Percentiles rank a stretch among this genome's conserved stretches.
These are phyloP conservation scores for Fraxinus xanthoxyloides DNA, from an alignment of 305 asterid genomes.

Conservation along the genomic window DNA sequence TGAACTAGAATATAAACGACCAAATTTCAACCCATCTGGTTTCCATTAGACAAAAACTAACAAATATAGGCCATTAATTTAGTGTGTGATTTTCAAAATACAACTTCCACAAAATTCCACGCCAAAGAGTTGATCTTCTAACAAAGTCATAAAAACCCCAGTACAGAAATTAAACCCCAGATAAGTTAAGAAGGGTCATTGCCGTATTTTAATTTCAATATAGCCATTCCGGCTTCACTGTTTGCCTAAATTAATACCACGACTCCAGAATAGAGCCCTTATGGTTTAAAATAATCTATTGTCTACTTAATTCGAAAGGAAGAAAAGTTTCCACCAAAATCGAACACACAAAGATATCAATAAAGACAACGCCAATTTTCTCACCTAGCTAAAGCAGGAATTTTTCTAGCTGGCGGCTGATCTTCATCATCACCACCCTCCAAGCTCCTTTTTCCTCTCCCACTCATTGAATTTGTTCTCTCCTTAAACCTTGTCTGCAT, in stretches of 20 bases:
- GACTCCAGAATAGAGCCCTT: neutral
- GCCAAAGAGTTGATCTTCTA: neutral
- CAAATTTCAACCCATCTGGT: neutral
- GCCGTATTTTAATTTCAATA: neutral
- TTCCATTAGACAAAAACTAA: neutral
- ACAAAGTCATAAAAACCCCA: neutral
- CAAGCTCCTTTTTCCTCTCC: conserved; percentile 74
- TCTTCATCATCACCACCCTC: conserved; percentile 62
- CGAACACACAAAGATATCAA: neutral
- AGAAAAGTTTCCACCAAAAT: conserved; percentile 10
- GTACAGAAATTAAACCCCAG: neutral
- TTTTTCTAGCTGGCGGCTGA: conserved; percentile 59
- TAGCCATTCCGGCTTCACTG: neutral
- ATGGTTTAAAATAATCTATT: neutral
- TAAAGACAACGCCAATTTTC: neutral
- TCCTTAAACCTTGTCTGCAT: conserved; percentile 41
- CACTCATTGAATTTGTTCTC: conserved; percentile 67
- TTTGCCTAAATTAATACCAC: neutral
- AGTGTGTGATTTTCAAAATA: neutral
- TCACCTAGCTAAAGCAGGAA: conserved; percentile 93
- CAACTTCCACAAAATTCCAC: neutral
- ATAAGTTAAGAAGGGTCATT: neutral
- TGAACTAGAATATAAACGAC: neutral
- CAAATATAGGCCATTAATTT: neutral
- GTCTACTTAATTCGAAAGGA: neutral